Percentiles rank a stretch among this genome's conserved stretches.
Evolutionary conservation across 805 yeast genomes (phyloP).

Genomic region (Wickerhamiella australiensis): DNA sequence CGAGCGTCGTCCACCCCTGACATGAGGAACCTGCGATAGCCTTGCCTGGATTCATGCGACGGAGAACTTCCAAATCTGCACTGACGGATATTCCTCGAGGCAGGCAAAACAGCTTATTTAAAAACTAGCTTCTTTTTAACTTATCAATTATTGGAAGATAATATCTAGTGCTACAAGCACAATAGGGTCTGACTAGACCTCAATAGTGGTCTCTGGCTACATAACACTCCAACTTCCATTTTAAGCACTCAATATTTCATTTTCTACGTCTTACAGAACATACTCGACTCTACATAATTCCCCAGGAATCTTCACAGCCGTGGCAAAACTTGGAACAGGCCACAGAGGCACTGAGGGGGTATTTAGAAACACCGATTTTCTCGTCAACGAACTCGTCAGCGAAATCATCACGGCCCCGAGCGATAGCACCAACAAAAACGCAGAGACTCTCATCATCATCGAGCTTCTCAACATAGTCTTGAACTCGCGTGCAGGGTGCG

Average conservation of each 20-base stretch:
- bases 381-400: slow-evolving; percentile 97
- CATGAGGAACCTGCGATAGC: no score
- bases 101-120: no score
- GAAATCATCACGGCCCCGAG: slow-evolving; percentile 92
- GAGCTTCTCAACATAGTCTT: slow-evolving; percentile 69
- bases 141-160: no score
- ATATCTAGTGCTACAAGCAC: no score
- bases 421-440: slow-evolving; percentile 99
- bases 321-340: slow-evolving; percentile 98
- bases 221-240: no score
- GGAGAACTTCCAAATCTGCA: no score
- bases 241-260: no score
- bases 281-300: slow-evolving; percentile 38
- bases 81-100: no score
- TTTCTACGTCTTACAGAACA: neutral
- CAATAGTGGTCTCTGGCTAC: no score
- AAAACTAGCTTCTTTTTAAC: no score
- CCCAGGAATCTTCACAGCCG: slow-evolving; percentile 98
- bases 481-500: slow-evolving; percentile 76
- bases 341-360: slow-evolving; percentile 92
- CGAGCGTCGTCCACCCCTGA: slow-evolving; percentile 6
- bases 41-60: no score
- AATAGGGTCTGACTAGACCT: no score
- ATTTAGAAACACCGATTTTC: slow-evolving; percentile 88
- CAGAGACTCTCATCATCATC: slow-evolving; percentile 88